Evolutionary conservation across 2,329 filamentous ascomycete genomes (phyloP).

Genomic region (Cercospora citrullina): DNA sequence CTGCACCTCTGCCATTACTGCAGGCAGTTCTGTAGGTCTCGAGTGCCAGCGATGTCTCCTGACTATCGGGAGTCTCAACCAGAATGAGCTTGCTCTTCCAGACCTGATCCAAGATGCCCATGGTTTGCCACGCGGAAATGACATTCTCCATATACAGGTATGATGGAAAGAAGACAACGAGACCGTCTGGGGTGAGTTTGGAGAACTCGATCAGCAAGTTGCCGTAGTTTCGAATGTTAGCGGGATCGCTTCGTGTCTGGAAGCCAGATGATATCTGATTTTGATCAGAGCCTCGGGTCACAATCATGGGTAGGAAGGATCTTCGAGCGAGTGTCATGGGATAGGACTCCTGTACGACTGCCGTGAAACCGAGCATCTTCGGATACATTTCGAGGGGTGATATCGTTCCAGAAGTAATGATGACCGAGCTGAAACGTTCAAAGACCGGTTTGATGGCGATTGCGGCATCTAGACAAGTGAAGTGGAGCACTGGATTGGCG

Average conservation of each 20-base stretch:
- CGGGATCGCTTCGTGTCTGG: slow-evolving; percentile 90
- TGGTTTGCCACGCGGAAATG: slow-evolving; percentile 98
- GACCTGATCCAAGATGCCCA: slow-evolving; percentile 95
- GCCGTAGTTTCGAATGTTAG: slow-evolving; percentile 96
- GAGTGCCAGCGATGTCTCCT: slow-evolving; percentile 91
- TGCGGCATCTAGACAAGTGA: slow-evolving; percentile 93
- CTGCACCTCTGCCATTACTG: slow-evolving; percentile 91
- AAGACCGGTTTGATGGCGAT: slow-evolving; percentile 98
- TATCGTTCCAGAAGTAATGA: slow-evolving; percentile 96
- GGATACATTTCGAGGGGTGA: slow-evolving; percentile 98
- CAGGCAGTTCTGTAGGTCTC: slow-evolving; percentile 98
- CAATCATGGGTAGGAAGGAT: slow-evolving; percentile 98
- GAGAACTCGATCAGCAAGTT: slow-evolving; percentile 91
- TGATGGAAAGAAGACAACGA: slow-evolving; percentile 99
- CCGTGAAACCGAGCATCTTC: slow-evolving; percentile 92
- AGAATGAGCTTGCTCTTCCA: slow-evolving; percentile 99
- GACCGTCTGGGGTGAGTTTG: slow-evolving; percentile 90
- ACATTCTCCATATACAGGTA: slow-evolving; percentile 99
- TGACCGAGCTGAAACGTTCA: slow-evolving; percentile 94
- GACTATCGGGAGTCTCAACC: slow-evolving; percentile 94
- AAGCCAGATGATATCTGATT: slow-evolving; percentile 91
- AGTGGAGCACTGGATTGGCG: slow-evolving; percentile 94
- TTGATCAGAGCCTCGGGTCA: slow-evolving; percentile 92
- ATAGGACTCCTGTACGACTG: slow-evolving; percentile 95
- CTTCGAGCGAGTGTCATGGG: slow-evolving; percentile 90